phyloP scores from a whole-genome alignment of 2,329 filamentous ascomycete genomes.

The Lecanosticta acicola region DNA sequence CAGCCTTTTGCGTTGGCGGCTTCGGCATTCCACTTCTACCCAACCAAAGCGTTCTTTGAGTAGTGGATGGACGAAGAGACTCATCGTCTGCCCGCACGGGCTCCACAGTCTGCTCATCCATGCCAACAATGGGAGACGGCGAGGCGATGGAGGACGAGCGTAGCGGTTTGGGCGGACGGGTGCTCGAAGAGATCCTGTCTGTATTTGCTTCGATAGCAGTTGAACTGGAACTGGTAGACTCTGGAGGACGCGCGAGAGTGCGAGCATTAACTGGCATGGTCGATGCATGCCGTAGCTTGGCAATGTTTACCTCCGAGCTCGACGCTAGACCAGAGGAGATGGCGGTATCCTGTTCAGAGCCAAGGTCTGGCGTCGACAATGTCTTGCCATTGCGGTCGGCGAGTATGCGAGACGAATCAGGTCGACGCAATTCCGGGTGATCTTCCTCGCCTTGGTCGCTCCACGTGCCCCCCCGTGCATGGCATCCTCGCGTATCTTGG shows the following conservation, averaged over 20 bases:
- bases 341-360: conserved; percentile 6
- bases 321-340: conserved; percentile 20
- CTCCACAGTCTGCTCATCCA: conserved; percentile 27
- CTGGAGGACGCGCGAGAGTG: conserved; percentile 20
- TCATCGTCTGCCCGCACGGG: conserved; percentile 23
- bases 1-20: conserved; percentile 21
- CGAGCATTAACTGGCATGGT: conserved; percentile 11
- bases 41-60: conserved; percentile 17
- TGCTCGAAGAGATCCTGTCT: too few relatives aligned
- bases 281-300: conserved; percentile 9
- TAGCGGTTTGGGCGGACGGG: conserved; percentile 15
- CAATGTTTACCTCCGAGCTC: conserved; percentile 13
- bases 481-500: conserved; percentile 70
- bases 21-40: conserved; percentile 4
- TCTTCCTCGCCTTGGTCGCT: conserved; percentile 38
- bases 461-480: conserved; percentile 83
- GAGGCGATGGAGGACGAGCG: conserved; percentile 29
- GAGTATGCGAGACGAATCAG: conserved; percentile 8
- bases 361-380: conserved; percentile 22
- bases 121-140: conserved; percentile 23
- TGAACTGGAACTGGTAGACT: too few relatives aligned
- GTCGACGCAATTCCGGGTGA: background rate
- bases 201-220: too few relatives aligned
- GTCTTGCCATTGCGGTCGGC: conserved; percentile 21
- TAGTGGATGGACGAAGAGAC: conserved; percentile 11